Conservation (phyloP, 2,329 filamentous ascomycete genomes). For the Neonectria ditissima region DNA sequence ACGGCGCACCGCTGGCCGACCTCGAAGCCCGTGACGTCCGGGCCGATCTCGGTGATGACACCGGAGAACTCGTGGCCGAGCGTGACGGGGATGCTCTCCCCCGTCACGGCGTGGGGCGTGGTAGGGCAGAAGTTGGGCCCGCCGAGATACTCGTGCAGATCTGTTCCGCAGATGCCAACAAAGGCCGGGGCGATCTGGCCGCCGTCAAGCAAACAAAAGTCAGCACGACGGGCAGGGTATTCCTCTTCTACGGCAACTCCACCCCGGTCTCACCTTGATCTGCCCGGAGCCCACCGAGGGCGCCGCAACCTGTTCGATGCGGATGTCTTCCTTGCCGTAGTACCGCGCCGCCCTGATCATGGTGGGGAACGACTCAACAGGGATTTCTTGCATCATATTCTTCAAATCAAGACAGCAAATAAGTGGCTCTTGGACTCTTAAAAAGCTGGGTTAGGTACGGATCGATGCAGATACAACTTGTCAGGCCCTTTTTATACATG, state of each 20-base stretch:
- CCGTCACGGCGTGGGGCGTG: conserved; percentile 70
- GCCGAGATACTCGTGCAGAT: conserved; percentile 49
- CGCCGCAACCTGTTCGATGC: background rate
- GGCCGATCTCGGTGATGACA: conserved; percentile 68
- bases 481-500: background rate
- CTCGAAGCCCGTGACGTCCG: conserved; percentile 58
- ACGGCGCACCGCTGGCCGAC: conserved; percentile 69
- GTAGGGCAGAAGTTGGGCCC: conserved; percentile 53
- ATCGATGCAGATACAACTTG: background rate
- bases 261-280: background rate
- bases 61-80: conserved; percentile 76
- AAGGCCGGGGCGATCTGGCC: conserved; percentile 46
- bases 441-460: background rate
- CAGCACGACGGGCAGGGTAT: too few relatives aligned
- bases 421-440: background rate
- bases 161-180: conserved; percentile 64
- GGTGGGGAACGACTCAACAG: background rate
- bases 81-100: conserved; percentile 67
- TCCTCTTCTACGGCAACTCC: background rate
- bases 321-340: background rate
- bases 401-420: background rate
- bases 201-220: background rate
- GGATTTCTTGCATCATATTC: background rate
- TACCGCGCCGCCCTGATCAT: background rate
- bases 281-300: background rate